A percentile compares a stretch with the other conserved stretches of the same genome.
These are phyloP conservation scores for Colletotrichum sp. DNA, from an alignment of 2,329 filamentous ascomycete genomes.

Conservation along the genomic window DNA sequence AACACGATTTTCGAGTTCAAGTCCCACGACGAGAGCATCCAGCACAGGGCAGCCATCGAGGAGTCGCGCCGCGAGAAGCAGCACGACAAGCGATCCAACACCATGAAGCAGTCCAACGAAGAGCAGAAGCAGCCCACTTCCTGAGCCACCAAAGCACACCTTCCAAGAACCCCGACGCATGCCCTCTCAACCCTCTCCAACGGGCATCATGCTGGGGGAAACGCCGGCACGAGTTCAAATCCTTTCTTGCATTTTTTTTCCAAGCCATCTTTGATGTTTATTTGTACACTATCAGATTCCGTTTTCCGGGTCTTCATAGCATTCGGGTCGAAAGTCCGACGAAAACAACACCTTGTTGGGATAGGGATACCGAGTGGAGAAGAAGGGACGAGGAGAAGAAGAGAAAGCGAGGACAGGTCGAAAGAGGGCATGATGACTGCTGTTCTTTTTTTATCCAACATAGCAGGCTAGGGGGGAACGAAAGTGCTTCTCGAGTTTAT, in stretches of 20 bases:
- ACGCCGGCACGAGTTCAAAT: constrained; percentile 6
- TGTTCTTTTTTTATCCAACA: constrained; percentile 8
- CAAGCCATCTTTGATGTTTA: constrained; percentile 21
- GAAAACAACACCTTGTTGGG: constrained; percentile 16
- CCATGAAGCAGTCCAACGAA: constrained; percentile 37
- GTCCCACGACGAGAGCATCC: constrained; percentile 94
- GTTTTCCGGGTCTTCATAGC: constrained; percentile 13
- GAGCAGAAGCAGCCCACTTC: constrained; percentile 26
- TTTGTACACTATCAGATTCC: constrained; percentile 24
- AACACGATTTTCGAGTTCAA: constrained; percentile 96
- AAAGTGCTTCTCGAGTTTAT: not conserved
- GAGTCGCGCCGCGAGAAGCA: constrained; percentile 89
- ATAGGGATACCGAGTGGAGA: constrained; percentile 14
- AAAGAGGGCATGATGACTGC: not conserved
- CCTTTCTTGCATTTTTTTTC: constrained; percentile 17
- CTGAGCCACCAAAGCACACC: not conserved
- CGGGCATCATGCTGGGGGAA: not conserved
- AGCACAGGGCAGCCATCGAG: constrained; percentile 87
- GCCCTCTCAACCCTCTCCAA: not conserved
- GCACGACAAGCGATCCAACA: constrained; percentile 43
- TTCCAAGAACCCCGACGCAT: not conserved
- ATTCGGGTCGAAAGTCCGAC: constrained; percentile 15
- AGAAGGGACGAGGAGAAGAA: not conserved
- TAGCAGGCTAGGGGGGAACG: constrained; percentile 2
- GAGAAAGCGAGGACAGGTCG: not conserved